These are phyloP conservation scores for Lentinula novae-zelandiae DNA, from an alignment of 1,284 basidiomycete genomes.

Conservation along the genomic window DNA sequence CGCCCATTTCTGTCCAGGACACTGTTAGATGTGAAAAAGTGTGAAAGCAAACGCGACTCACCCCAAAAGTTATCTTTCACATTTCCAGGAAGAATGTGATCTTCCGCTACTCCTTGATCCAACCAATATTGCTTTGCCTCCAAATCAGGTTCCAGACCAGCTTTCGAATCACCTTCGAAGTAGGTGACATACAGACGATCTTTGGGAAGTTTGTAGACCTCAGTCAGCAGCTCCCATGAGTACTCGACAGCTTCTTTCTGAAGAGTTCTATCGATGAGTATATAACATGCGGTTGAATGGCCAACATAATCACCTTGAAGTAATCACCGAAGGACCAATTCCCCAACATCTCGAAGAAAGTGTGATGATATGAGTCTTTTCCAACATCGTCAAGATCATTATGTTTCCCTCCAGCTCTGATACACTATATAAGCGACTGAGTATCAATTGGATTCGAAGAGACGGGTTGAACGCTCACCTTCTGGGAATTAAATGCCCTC, in stretches of 20 bases:
- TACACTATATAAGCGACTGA: conserved; percentile 55
- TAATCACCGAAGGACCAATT: conserved; percentile 99
- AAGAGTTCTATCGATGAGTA: conserved; percentile 4
- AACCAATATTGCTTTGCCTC: conserved; percentile 90
- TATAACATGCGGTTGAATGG: conserved; percentile 3
- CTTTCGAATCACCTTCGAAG: conserved; percentile 90
- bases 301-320: conserved; percentile 73
- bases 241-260: conserved; percentile 90
- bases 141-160: conserved; percentile 84
- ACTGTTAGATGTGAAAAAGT: not conserved
- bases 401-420: conserved; percentile 97
- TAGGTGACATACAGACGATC: conserved; percentile 97
- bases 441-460: not conserved
- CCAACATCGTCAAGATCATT: conserved; percentile 99
- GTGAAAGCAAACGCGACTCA: conserved; percentile 32
- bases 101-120: conserved; percentile 81
- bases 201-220: conserved; percentile 83
- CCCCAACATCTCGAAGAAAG: conserved; percentile 99
- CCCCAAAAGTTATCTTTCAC: conserved; percentile 99
- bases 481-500: conserved; percentile 95
- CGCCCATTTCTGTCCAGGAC: conserved; percentile 82
- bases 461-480: conserved; percentile 18
- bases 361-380: conserved; percentile 95
- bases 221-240: conserved; percentile 93
- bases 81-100: conserved; percentile 91